Conservation (phyloP, 305 asterid species). For the Ilex paraguariensis region DNA sequence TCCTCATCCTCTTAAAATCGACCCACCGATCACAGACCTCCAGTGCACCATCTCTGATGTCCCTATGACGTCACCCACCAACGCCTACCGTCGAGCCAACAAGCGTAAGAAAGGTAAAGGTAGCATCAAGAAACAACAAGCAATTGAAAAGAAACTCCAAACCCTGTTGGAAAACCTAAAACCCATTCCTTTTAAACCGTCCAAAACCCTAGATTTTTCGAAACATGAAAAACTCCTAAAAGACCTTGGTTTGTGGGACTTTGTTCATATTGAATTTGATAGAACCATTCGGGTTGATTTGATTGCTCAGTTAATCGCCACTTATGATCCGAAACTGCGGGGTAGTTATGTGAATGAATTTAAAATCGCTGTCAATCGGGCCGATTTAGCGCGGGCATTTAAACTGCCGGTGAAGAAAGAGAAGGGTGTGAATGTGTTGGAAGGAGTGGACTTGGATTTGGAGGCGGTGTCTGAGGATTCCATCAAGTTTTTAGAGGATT, state of each 20-base stretch:
- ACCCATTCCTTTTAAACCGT: constrained; percentile 51
- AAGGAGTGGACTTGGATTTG: constrained; percentile 41
- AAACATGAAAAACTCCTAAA: constrained; percentile 41
- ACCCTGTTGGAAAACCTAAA: constrained; percentile 33
- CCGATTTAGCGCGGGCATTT: constrained; percentile 57
- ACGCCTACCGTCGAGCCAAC: constrained; percentile 20
- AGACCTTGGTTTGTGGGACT: constrained; percentile 71
- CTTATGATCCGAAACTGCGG: constrained; percentile 38
- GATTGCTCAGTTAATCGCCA: constrained; percentile 54
- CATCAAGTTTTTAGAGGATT: constrained; percentile 36
- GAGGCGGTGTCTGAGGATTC: constrained; percentile 44
- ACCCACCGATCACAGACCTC: constrained; percentile 22
- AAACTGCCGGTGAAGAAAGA: constrained; percentile 54
- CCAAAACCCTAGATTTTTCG: constrained; percentile 31
- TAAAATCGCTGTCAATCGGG: constrained; percentile 41
- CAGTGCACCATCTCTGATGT: constrained; percentile 16
- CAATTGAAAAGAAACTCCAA: constrained; percentile 30
- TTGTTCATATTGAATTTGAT: constrained; percentile 50
- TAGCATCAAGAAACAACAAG: constrained; percentile 28
- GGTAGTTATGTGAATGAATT: constrained; percentile 34
- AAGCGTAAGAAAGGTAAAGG: constrained; percentile 43
- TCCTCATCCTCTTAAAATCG: neutral
- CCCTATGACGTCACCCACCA: constrained; percentile 27
- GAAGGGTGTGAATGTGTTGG: constrained; percentile 30
- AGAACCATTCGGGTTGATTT: constrained; percentile 43